These are phyloP conservation scores for Phytophthora uliginosa DNA, from an alignment of 352 stramenopile species.

Conservation along the genomic window DNA sequence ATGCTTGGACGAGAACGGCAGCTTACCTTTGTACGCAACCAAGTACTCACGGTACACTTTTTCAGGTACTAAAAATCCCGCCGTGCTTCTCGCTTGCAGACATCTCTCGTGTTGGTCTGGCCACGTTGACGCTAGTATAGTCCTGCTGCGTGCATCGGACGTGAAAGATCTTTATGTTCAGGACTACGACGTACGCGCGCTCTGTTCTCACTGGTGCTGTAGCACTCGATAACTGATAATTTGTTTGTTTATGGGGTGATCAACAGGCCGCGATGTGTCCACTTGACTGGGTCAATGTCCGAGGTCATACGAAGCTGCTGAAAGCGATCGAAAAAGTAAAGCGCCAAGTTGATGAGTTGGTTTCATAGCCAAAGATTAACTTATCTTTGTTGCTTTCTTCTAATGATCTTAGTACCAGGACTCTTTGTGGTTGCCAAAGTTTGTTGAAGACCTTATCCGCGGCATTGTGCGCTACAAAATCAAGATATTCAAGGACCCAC, in stretches of 20 bases:
- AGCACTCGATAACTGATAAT: neutral
- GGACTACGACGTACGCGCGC: conserved; percentile 67
- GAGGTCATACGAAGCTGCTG: conserved; percentile 55
- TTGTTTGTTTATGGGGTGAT: neutral
- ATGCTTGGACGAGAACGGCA: conserved; percentile 75
- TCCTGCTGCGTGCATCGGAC: conserved; percentile 59
- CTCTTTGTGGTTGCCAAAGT: conserved; percentile 72
- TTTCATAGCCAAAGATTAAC: neutral
- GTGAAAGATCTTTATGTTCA: conserved; percentile 70
- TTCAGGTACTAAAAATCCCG: neutral
- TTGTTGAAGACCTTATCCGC: conserved; percentile 74
- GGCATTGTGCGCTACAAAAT: conserved; percentile 83
- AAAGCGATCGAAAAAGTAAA: conserved; percentile 68
- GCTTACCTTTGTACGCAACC: conserved; percentile 65
- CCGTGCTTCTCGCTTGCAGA: conserved; percentile 25
- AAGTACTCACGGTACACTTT: neutral
- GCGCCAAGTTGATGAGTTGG: neutral
- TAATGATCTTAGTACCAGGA: conserved; percentile 57
- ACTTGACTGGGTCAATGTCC: conserved; percentile 69
- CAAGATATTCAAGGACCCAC: conserved; percentile 68
- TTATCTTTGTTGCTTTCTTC: neutral
- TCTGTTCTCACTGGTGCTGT: neutral
- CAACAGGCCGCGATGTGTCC: conserved; percentile 37
- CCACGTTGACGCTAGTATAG: conserved; percentile 62
- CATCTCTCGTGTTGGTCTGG: conserved; percentile 79